Evolutionary conservation across 169 alveolate species (phyloP).

Genomic region (Amoebophrya sp.): DNA sequence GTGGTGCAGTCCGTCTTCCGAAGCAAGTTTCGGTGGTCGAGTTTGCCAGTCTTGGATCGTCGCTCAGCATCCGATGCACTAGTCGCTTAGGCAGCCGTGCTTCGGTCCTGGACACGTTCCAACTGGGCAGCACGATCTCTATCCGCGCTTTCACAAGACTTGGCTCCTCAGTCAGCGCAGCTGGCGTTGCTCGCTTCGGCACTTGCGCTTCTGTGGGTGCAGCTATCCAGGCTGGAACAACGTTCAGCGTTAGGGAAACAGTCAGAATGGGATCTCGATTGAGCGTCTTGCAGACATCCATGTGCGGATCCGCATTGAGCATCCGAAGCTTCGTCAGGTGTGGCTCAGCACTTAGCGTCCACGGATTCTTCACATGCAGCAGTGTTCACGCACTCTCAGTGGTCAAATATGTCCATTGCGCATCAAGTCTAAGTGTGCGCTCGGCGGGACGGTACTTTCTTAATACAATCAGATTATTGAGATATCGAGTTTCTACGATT

Average conservation of each 20-base stretch:
- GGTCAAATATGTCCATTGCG: neutral
- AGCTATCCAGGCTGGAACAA: neutral
- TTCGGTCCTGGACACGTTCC: neutral
- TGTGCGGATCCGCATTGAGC: neutral
- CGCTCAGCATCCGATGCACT: neutral
- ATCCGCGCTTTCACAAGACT: neutral
- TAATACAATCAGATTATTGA: too few species aligned
- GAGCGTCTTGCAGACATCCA: neutral
- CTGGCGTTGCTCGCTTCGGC: neutral
- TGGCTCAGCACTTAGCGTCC: neutral
- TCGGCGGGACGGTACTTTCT: neutral
- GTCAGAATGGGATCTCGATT: neutral
- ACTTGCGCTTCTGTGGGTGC: neutral
- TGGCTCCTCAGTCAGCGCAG: neutral
- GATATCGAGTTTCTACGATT: too few species aligned
- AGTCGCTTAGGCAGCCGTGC: neutral
- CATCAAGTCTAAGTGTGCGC: neutral
- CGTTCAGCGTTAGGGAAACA: too few species aligned
- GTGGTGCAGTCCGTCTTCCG: constrained; percentile 10
- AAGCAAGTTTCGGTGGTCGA: neutral
- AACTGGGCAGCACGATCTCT: constrained; percentile 4
- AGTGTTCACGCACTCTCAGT: neutral
- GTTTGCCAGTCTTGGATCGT: neutral
- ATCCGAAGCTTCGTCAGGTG: neutral
- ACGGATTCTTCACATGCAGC: neutral